Evolutionary conservation across 2,329 filamentous ascomycete species (phyloP), one percentile per base, ranked within the genome.

Genomic region (Coniochaeta ligniaria): DNA sequence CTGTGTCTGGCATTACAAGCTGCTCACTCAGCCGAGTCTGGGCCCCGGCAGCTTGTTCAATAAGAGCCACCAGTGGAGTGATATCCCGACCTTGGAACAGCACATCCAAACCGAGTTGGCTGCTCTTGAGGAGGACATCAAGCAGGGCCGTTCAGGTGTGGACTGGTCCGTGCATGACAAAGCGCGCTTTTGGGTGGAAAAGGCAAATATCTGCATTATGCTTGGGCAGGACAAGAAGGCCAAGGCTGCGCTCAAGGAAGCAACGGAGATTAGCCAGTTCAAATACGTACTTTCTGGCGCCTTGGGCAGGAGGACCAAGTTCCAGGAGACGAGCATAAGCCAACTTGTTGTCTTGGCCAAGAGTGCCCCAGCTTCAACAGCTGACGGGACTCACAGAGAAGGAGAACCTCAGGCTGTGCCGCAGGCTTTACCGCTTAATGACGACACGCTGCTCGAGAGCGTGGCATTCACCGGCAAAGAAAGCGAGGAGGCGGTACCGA

Each of bases 311-410:
- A 80, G 89, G 62, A 96, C 91, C 1, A 89, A 84, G 66, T 96
- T 87, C 61, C 91, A 96, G 72, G 82, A 92, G 69, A 89, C 86
- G 62, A 89, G 87, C 67, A 87, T 87, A 63, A 96, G 92, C 67
- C 95, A 99, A 73, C 80, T 99, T 31, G 90, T 99, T 1, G 91
- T 99, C 2, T 78, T 98, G 33, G 95, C 95, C 0, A 92, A 86
- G 72, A 97, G 93, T 70, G 79, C 78, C 7, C 75, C 76, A 26
- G 70, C 75, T 17, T 2, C 36, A 12, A 14, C 2, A 0, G 66
- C 67, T 28, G 67, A 65, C 2, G 60, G 68, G 5, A 66, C 63
- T 7, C 41, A 24, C 11, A 55, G 12, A n/a, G 47, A 35, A 20
- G 33, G 20, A 2, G 28, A 38, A 17, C 12, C n/a, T 2, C 60